phyloP scores from a whole-genome alignment of 148 eudicot species.

The Vaccinium macrocarpon region DNA sequence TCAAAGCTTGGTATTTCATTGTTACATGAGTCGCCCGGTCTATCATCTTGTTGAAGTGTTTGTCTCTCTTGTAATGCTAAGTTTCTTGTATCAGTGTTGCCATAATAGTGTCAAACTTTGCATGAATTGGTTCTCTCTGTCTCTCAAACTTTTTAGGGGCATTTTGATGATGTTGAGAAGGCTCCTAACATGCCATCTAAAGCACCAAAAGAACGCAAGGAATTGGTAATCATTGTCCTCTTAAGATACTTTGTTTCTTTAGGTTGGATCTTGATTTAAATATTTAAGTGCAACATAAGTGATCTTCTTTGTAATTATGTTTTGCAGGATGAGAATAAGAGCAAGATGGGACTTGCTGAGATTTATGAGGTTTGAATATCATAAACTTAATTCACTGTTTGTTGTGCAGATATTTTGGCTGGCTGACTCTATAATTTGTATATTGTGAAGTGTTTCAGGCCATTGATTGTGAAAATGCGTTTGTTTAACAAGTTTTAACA shows the following conservation, averaged over 20 bases:
- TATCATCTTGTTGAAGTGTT: neutral
- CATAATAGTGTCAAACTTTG: neutral
- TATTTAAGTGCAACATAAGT: neutral
- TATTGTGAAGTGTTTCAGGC: neutral
- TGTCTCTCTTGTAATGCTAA: neutral
- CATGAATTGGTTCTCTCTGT: neutral
- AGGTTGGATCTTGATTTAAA: neutral
- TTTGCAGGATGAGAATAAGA: conserved; percentile 89
- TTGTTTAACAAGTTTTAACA: neutral
- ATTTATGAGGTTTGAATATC: conserved; percentile 66
- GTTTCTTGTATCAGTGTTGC: neutral
- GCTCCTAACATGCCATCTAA: conserved; percentile 57
- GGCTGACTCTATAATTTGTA: neutral
- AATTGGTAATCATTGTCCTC: conserved; percentile 53
- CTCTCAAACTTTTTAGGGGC: conserved; percentile 43
- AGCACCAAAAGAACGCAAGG: conserved; percentile 69
- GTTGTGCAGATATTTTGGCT: neutral
- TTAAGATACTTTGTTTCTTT: conserved; percentile 4
- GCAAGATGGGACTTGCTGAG: conserved; percentile 94
- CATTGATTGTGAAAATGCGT: neutral
- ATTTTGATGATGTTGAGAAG: conserved; percentile 80
- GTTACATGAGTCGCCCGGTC: neutral
- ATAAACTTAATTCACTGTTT: neutral
- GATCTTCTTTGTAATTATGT: conserved; percentile 11
- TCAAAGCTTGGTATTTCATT: neutral